phyloP scores from a whole-genome alignment of 1,284 basidiomycete species.

The Thelephora terrestris region DNA sequence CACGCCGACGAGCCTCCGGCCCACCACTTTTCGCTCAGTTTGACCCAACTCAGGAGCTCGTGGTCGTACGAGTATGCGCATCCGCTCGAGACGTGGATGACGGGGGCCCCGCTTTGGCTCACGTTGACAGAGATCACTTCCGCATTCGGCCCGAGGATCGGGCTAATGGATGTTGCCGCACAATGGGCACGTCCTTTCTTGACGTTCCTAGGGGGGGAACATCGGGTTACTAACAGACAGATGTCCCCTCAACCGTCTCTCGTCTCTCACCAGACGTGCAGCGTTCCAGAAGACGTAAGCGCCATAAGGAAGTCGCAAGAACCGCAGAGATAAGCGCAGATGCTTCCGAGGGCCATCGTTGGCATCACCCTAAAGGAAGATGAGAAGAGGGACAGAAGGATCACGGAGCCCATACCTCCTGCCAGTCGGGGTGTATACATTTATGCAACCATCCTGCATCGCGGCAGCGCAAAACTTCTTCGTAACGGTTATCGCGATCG shows the following conservation, averaged over 20 bases:
- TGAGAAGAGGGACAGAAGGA: not conserved
- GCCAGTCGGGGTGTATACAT: slow-evolving; percentile 73
- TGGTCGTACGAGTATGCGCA: slow-evolving; percentile 70
- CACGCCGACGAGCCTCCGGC: slow-evolving; percentile 70
- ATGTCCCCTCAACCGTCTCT: slow-evolving; percentile 4
- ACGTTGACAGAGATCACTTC: slow-evolving; percentile 50
- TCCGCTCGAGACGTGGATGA: slow-evolving; percentile 69
- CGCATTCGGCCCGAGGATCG: slow-evolving; percentile 50
- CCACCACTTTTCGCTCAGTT: slow-evolving; percentile 75
- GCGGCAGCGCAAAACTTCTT: slow-evolving; percentile 64
- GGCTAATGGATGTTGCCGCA: slow-evolving; percentile 49
- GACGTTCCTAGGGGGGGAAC: slow-evolving; percentile 47
- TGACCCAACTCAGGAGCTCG: slow-evolving; percentile 55
- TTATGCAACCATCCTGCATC: slow-evolving; percentile 66
- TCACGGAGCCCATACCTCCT: slow-evolving; percentile 40
- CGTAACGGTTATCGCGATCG: slow-evolving; percentile 57
- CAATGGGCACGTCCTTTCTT: slow-evolving; percentile 55
- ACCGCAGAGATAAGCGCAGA: slow-evolving; percentile 59
- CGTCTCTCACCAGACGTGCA: slow-evolving; percentile 67
- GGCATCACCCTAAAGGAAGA: slow-evolving; percentile 58
- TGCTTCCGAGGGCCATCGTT: slow-evolving; percentile 61
- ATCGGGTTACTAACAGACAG: not conserved
- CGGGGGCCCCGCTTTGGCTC: slow-evolving; percentile 68
- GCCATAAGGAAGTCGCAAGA: slow-evolving; percentile 56
- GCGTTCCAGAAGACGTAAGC: slow-evolving; percentile 59